These are phyloP conservation scores for Endocalyx cinctus DNA, from an alignment of 2,329 filamentous ascomycete genomes.

Conservation along the genomic window DNA sequence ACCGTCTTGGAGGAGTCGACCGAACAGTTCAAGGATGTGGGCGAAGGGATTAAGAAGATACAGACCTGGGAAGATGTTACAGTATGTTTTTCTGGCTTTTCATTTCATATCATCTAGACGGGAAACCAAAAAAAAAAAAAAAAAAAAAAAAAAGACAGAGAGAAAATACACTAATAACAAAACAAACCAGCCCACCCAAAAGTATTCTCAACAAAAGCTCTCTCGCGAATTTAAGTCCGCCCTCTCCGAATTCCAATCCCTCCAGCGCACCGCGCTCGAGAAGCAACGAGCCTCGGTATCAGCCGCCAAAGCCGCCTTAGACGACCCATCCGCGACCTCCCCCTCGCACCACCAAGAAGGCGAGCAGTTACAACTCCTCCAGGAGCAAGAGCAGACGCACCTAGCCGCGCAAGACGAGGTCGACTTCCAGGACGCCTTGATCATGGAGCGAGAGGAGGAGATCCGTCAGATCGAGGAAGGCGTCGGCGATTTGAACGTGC, in stretches of 20 bases:
- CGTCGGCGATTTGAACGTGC: conserved; percentile 89
- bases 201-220: conserved; percentile 93
- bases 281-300: conserved; percentile 85
- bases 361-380: conserved; percentile 49
- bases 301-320: conserved; percentile 76
- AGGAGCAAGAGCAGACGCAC: conserved; percentile 70
- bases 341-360: conserved; percentile 15
- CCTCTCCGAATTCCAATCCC: conserved; percentile 82
- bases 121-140: too few species aligned
- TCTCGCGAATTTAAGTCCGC: conserved; percentile 88
- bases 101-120: too few species aligned
- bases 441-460: conserved; percentile 93
- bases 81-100: conserved; percentile 48
- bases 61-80: conserved; percentile 82
- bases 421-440: conserved; percentile 93
- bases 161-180: too few species aligned
- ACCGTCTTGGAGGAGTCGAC: conserved; percentile 82
- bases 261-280: conserved; percentile 87
- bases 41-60: conserved; percentile 89
- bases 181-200: conserved; percentile 92
- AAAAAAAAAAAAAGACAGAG: too few species aligned
- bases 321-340: conserved; percentile 41
- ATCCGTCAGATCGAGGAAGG: conserved; percentile 97
- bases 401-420: conserved; percentile 91
- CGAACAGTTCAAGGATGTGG: conserved; percentile 82